These are phyloP conservation scores for Penicillium glabrum DNA, from an alignment of 2,329 filamentous ascomycete genomes.

Conservation along the genomic window DNA sequence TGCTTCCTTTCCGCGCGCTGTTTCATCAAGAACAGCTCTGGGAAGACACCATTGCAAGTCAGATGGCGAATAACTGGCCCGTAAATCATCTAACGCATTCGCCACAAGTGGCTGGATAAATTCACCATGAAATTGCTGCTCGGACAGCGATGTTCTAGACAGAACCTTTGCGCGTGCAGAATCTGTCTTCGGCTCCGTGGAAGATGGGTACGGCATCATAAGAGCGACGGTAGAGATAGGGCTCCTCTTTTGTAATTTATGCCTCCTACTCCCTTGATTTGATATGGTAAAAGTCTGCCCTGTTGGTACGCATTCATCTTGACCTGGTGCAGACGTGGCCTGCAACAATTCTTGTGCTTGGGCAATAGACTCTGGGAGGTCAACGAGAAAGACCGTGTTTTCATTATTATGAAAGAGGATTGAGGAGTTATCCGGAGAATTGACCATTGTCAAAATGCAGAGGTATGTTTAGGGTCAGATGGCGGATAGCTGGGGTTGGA, in stretches of 20 bases:
- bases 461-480: background rate
- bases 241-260: conserved; percentile 1
- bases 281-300: background rate
- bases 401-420: conserved; percentile 55
- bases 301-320: background rate
- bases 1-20: background rate
- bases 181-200: conserved; percentile 52
- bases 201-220: conserved; percentile 47
- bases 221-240: conserved; percentile 50
- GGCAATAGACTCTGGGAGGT: conserved; percentile 60
- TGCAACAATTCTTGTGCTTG: conserved; percentile 47
- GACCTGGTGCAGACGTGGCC: background rate
- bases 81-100: conserved; percentile 39
- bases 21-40: conserved; percentile 12
- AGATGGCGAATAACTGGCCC: conserved; percentile 8
- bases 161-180: conserved; percentile 44
- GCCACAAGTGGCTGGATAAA: conserved; percentile 35
- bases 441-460: background rate
- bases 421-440: background rate
- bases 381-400: conserved; percentile 52
- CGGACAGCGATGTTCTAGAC: conserved; percentile 31
- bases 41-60: conserved; percentile 35
- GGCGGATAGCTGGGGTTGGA: background rate
- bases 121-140: conserved; percentile 31
- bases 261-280: background rate